Evolutionary conservation across 768 basidiomycete species (phyloP).

Genomic region (Podaxis sp.): DNA sequence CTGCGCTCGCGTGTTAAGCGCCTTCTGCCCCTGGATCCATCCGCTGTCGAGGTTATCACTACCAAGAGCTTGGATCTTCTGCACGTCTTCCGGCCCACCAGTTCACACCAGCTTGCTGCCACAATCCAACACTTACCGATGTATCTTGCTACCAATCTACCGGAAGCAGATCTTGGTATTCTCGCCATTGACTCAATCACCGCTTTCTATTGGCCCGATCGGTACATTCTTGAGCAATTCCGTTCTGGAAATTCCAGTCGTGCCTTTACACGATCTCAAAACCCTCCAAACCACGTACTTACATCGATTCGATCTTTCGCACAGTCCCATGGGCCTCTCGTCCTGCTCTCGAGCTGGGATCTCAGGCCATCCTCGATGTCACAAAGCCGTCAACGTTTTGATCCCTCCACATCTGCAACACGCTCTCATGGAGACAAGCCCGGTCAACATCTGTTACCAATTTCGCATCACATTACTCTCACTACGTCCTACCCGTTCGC

Average conservation of each 20-base stretch:
- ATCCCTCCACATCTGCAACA: not conserved
- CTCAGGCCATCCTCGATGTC: slow-evolving; percentile 10
- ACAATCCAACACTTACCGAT: slow-evolving; percentile 57
- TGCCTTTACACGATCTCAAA: slow-evolving; percentile 15
- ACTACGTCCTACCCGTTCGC: not conserved
- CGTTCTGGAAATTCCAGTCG: slow-evolving; percentile 21
- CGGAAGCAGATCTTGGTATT: slow-evolving; percentile 56
- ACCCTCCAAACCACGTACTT: slow-evolving; percentile 43
- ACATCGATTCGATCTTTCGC: slow-evolving; percentile 28
- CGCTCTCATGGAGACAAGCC: not conserved
- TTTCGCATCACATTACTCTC: not conserved
- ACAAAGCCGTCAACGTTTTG: not conserved
- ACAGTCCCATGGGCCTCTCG: slow-evolving; percentile 14
- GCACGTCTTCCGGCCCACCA: slow-evolving; percentile 68
- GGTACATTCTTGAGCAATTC: slow-evolving; percentile 57
- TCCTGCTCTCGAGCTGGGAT: slow-evolving; percentile 19
- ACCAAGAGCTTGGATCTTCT: slow-evolving; percentile 45
- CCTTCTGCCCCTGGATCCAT: slow-evolving; percentile 23
- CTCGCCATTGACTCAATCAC: slow-evolving; percentile 76
- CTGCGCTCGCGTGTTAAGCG: slow-evolving; percentile 45
- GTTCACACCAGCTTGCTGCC: slow-evolving; percentile 66
- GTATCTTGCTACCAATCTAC: slow-evolving; percentile 48
- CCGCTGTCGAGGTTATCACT: slow-evolving; percentile 14
- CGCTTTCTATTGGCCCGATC: slow-evolving; percentile 77
- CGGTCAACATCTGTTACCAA: not conserved